Conservation (phyloP, 1,139 yeast genomes). For the Diutina ranongensis region DNA sequence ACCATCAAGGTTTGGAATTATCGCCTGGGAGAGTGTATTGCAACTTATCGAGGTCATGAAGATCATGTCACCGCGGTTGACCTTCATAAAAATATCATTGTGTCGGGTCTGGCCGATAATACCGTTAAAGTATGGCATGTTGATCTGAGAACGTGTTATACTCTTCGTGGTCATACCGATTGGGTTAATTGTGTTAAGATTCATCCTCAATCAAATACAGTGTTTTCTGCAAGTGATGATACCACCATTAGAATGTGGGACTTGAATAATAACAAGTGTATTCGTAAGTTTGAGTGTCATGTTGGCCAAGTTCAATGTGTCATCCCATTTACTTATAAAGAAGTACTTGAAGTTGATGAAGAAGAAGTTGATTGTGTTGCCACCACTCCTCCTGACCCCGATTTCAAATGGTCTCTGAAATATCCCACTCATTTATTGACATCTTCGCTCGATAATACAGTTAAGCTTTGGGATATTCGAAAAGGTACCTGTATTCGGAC, state of each 20-base stretch:
- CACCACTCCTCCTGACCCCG: background rate
- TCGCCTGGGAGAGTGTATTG: constrained; percentile 85
- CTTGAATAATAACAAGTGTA: constrained; percentile 64
- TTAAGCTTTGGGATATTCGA: constrained; percentile 82
- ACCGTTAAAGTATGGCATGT: constrained; percentile 96
- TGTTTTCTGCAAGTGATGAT: constrained; percentile 86
- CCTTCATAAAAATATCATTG: constrained; percentile 70
- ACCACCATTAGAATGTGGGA: constrained; percentile 95
- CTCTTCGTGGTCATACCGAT: constrained; percentile 85
- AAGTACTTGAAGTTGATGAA: constrained; percentile 32
- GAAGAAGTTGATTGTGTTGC: constrained; percentile 11
- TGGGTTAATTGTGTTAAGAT: constrained; percentile 87
- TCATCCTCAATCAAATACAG: constrained; percentile 65
- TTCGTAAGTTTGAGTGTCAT: constrained; percentile 63
- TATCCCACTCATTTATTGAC: constrained; percentile 77
- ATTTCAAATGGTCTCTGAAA: constrained; percentile 12
- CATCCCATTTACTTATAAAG: constrained; percentile 64
- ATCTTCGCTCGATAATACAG: constrained; percentile 86
- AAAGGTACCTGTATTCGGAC: constrained; percentile 86
- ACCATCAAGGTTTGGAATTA: constrained; percentile 95
- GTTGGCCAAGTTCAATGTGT: constrained; percentile 89
- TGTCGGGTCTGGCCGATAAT: constrained; percentile 85
- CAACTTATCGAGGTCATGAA: constrained; percentile 87
- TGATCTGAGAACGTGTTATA: constrained; percentile 82
- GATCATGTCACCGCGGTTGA: constrained; percentile 79